Percentiles rank a stretch among this genome's conserved stretches.
Evolutionary conservation across 805 yeast genomes (phyloP).

Genomic region (Suhomyces faveliae): DNA sequence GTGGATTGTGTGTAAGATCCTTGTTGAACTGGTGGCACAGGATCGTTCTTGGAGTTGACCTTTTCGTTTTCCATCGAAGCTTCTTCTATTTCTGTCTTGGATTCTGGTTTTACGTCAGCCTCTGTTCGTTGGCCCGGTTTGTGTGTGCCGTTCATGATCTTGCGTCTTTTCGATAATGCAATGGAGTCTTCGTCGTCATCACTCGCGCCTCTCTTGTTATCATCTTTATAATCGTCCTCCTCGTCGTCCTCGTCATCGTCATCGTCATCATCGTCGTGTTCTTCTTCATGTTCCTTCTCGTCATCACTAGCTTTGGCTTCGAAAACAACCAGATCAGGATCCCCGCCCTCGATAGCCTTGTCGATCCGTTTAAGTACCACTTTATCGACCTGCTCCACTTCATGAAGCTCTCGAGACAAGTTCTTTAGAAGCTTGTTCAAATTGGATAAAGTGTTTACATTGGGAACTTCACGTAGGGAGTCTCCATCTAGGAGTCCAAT

Average conservation of each 20-base stretch:
- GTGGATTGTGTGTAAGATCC: conserved; percentile 49
- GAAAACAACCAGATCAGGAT: conserved; percentile 4
- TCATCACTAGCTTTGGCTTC: background rate
- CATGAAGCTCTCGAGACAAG: conserved; percentile 38
- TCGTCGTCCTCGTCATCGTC: conserved; percentile 12
- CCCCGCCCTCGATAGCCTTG: conserved; percentile 3
- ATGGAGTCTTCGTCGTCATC: conserved; percentile 10
- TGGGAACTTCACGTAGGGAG: conserved; percentile 39
- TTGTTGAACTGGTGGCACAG: conserved; percentile 47
- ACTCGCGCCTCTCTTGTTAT: background rate
- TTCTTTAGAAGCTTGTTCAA: conserved; percentile 43
- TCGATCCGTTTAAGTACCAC: conserved; percentile 22
- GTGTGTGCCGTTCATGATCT: background rate
- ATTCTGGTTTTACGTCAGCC: background rate
- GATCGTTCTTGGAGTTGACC: conserved; percentile 29
- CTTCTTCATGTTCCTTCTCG: conserved; percentile 4
- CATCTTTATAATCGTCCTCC: conserved; percentile 6
- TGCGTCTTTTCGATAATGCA: background rate
- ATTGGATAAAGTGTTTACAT: conserved; percentile 44
- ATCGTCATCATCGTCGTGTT: conserved; percentile 13
- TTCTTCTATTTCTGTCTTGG: background rate
- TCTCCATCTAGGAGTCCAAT: conserved; percentile 65
- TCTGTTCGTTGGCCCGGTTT: background rate
- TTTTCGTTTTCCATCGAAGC: conserved; percentile 7
- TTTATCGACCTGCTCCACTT: conserved; percentile 31